These are phyloP conservation scores for Coemansia sp. DNA, from an alignment of 192 early-diverging fungal species.

Conservation along the genomic window DNA sequence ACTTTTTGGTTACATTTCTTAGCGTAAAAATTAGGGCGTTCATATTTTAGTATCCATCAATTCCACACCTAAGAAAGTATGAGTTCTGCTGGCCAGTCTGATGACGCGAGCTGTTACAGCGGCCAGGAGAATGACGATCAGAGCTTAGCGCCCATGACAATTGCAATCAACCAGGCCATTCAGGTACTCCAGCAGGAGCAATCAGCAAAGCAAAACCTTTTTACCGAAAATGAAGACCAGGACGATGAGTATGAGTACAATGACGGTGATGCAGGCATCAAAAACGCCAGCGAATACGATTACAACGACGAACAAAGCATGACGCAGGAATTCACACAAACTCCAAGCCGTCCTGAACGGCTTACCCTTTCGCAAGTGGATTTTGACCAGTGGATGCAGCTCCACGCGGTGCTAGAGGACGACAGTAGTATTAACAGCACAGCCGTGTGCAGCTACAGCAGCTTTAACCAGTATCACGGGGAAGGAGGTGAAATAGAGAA, in stretches of 20 bases:
- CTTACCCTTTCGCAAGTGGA: constrained; percentile 20
- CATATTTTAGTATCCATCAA: no score
- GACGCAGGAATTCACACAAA: constrained; percentile 27
- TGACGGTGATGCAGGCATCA: neutral
- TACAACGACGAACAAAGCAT: constrained; percentile 14
- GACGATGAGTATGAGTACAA: neutral
- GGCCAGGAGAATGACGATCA: neutral
- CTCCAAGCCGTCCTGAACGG: constrained; percentile 14
- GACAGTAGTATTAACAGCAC: neutral
- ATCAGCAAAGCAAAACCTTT: neutral
- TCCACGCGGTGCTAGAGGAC: constrained; percentile 23
- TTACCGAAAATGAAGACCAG: neutral
- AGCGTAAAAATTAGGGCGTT: neutral
- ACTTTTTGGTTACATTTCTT: neutral
- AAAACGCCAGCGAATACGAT: constrained; percentile 4
- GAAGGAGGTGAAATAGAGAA: neutral
- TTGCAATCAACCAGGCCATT: constrained; percentile 17
- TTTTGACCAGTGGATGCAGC: constrained; percentile 47
- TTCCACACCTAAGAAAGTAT: neutral
- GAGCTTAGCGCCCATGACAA: neutral
- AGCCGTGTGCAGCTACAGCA: neutral
- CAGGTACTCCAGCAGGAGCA: constrained; percentile 10
- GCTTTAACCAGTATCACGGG: neutral
- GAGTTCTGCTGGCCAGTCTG: neutral
- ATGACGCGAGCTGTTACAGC: neutral